Percentiles rank a stretch among this genome's conserved stretches.
Evolutionary conservation across 2,329 filamentous ascomycete genomes (phyloP).

Genomic region (Lanzia echinophila): DNA sequence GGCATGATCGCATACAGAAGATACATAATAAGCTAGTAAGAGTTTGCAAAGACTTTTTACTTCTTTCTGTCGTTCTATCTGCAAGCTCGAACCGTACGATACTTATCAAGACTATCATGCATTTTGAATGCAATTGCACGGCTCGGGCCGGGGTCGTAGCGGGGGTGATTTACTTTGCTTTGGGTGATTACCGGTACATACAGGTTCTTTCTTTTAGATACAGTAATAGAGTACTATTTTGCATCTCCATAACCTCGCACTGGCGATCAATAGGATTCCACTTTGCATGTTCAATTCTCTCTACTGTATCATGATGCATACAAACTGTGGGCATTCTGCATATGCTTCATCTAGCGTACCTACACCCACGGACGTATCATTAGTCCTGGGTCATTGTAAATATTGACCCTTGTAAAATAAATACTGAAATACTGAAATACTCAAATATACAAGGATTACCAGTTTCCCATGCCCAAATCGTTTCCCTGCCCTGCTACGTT

Average conservation of each 20-base stretch:
- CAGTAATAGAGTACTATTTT: too few species aligned
- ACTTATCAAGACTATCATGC: background rate
- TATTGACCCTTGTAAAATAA: too few species aligned
- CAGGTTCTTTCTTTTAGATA: background rate
- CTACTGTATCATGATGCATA: too few species aligned
- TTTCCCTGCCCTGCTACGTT: constrained; percentile 1
- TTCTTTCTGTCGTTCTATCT: background rate
- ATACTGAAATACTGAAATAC: too few species aligned
- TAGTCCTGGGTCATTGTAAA: too few species aligned
- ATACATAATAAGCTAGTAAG: background rate
- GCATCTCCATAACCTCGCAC: too few species aligned
- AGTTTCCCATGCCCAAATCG: background rate
- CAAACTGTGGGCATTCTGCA: too few species aligned
- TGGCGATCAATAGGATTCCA: too few species aligned
- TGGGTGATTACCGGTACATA: background rate
- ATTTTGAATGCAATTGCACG: background rate
- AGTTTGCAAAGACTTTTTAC: background rate
- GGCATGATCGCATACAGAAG: background rate
- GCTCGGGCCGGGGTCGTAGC: constrained; percentile 5
- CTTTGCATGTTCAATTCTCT: too few species aligned
- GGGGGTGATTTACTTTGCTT: background rate
- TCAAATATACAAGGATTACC: constrained; percentile 6
- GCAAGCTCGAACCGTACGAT: background rate
- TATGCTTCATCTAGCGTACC: too few species aligned
- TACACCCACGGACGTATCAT: too few species aligned